Evolutionary conservation across 495 filamentous ascomycete species (phyloP).

Genomic region (Friedmanniomyces simplex): DNA sequence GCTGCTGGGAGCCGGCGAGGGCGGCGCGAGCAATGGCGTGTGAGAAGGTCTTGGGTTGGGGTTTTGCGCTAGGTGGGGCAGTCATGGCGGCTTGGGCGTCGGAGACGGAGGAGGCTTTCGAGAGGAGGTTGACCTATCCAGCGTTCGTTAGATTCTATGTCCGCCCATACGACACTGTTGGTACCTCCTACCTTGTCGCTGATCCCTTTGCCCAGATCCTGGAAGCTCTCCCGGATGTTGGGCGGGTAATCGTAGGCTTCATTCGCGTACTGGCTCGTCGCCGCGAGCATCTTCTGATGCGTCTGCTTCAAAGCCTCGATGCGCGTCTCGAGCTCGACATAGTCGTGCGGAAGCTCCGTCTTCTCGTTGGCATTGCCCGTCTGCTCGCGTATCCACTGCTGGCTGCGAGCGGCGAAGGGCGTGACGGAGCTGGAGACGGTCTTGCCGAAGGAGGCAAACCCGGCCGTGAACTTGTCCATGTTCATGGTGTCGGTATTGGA

Average conservation of each 20-base stretch:
- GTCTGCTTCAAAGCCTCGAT: constrained; percentile 96
- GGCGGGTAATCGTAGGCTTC: constrained; percentile 99
- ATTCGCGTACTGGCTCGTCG: constrained; percentile 91
- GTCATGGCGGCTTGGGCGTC: constrained; percentile 92
- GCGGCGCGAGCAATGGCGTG: constrained; percentile 91
- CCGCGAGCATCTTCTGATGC: constrained; percentile 89
- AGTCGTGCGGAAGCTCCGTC: constrained; percentile 94
- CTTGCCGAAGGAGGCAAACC: constrained; percentile 11
- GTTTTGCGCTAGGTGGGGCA: constrained; percentile 81
- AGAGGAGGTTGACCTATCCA: constrained; percentile 56
- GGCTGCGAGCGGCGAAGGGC: constrained; percentile 84
- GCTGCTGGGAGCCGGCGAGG: constrained; percentile 73
- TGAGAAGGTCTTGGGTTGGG: constrained; percentile 96
- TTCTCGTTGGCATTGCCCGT: constrained; percentile 92
- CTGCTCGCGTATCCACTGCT: constrained; percentile 96
- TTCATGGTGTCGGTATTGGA: neutral
- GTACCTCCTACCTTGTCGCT: constrained; percentile 59
- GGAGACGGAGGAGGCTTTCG: constrained; percentile 68
- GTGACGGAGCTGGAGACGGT: constrained; percentile 41
- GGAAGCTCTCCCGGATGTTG: constrained; percentile 96
- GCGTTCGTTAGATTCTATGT: neutral
- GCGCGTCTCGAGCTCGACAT: constrained; percentile 96
- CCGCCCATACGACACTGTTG: neutral
- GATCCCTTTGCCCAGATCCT: constrained; percentile 89
- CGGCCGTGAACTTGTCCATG: constrained; percentile 22